phyloP scores from a whole-genome alignment of 352 stramenopile genomes.

The Pythium aristosporum region DNA sequence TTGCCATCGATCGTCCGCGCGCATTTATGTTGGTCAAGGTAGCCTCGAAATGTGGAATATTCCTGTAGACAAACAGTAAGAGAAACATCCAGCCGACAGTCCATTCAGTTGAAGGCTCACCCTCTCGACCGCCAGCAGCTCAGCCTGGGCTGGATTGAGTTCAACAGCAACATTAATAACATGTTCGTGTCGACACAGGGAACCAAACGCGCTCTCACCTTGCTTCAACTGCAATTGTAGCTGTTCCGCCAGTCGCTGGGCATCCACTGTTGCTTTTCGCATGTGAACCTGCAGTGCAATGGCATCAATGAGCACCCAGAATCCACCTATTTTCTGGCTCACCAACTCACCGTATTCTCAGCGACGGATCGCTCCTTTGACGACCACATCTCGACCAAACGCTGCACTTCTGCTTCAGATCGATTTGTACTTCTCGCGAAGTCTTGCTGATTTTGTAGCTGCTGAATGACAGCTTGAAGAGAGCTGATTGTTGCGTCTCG shows the following conservation, averaged over 20 bases:
- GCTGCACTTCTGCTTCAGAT: constrained; percentile 9
- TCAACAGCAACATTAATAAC: not conserved
- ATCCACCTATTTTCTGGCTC: not conserved
- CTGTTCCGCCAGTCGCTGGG: constrained; percentile 20
- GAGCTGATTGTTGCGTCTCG: constrained; percentile 3
- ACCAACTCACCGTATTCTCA: constrained; percentile 15
- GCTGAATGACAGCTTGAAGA: not conserved
- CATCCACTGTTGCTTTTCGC: constrained; percentile 13
- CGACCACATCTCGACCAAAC: constrained; percentile 17
- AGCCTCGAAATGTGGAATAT: constrained; percentile 2
- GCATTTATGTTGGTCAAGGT: constrained; percentile 8
- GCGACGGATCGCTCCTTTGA: constrained; percentile 17
- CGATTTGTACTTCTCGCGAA: not conserved
- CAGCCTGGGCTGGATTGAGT: constrained; percentile 6
- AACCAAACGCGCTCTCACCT: constrained; percentile 15
- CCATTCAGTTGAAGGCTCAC: not conserved
- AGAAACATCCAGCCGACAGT: not conserved
- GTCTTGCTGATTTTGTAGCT: constrained; percentile 3
- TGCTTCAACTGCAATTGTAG: constrained; percentile 22
- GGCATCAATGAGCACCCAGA: not conserved
- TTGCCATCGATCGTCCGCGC: not conserved
- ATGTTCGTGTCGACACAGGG: not conserved
- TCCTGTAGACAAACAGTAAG: not conserved
- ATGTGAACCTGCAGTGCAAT: constrained; percentile 19
- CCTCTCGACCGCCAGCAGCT: constrained; percentile 13